Evolutionary conservation across 179 eudicot species (phyloP).

Genomic region (Spergularia azorica): DNA sequence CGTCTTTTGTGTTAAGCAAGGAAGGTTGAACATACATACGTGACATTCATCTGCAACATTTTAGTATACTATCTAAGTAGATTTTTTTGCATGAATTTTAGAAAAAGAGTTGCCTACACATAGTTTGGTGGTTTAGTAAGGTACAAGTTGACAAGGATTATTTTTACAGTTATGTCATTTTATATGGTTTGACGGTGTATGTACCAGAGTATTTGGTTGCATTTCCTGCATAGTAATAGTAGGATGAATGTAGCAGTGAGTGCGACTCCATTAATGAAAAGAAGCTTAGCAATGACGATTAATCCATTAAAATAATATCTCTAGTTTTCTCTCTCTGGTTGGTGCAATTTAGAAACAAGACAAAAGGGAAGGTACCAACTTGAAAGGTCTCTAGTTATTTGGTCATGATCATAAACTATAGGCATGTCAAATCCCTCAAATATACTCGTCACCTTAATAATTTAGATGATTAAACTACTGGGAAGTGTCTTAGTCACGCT

Average conservation of each 20-base stretch:
- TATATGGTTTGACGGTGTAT: neutral
- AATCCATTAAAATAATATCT: neutral
- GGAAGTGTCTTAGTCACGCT: slow-evolving; percentile 18
- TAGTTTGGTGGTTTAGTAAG: neutral
- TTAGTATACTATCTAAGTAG: neutral
- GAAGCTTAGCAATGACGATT: slow-evolving; percentile 9
- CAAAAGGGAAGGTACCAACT: slow-evolving; percentile 22
- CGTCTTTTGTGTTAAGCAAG: neutral
- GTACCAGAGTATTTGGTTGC: neutral
- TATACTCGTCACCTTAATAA: slow-evolving; percentile 15
- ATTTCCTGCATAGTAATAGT: neutral
- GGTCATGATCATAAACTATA: slow-evolving; percentile 13
- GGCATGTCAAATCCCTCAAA: slow-evolving; percentile 15
- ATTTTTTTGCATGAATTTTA: neutral
- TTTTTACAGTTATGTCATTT: neutral
- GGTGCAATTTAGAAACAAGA: slow-evolving; percentile 23
- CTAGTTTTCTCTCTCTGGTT: slow-evolving; percentile 23
- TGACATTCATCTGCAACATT: too few species aligned
- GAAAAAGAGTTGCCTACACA: too few species aligned
- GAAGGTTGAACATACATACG: too few species aligned
- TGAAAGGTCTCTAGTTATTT: slow-evolving; percentile 24
- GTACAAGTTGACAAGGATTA: slow-evolving; percentile 17
- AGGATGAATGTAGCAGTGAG: slow-evolving; percentile 3
- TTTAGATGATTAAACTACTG: slow-evolving; percentile 20
- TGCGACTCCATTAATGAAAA: slow-evolving; percentile 27